Evolutionary conservation across 345 rosid genomes (phyloP).

Genomic region (Syzygium aromaticum): DNA sequence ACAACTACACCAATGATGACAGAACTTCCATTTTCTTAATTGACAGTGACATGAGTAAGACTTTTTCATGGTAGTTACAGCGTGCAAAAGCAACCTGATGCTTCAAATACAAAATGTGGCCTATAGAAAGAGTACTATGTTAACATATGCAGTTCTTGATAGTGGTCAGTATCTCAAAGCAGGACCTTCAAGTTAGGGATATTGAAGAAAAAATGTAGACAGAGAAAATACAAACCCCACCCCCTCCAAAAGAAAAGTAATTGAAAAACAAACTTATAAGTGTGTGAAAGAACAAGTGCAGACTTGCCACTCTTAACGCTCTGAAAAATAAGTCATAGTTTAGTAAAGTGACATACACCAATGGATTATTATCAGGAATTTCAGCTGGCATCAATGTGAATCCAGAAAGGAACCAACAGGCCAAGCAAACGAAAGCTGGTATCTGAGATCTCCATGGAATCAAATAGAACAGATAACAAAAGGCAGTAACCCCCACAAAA

Average conservation of each 20-base stretch:
- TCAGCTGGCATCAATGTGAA: conserved; percentile 98
- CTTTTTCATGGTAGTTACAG: background rate
- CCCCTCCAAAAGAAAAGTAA: background rate
- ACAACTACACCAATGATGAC: background rate
- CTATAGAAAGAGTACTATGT: background rate
- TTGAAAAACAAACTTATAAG: background rate
- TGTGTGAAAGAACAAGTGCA: background rate
- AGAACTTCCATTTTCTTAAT: background rate
- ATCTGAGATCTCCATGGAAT: conserved; percentile 76
- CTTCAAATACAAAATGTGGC: background rate
- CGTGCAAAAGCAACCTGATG: background rate
- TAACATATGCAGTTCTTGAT: background rate
- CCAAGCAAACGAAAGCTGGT: conserved; percentile 60
- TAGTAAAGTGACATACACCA: conserved; percentile 51
- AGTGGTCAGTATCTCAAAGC: background rate
- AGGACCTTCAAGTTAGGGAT: background rate
- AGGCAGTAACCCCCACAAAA: conserved; percentile 46
- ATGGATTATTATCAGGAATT: conserved; percentile 82
- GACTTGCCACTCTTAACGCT: background rate
- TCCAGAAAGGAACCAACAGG: conserved; percentile 78
- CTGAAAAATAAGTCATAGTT: background rate
- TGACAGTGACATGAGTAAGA: background rate
- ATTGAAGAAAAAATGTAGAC: background rate
- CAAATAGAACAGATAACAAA: conserved; percentile 40
- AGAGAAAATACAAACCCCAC: background rate